phyloP scores from a whole-genome alignment of 2,329 filamentous ascomycete genomes.

The Microsporum audouinii region DNA sequence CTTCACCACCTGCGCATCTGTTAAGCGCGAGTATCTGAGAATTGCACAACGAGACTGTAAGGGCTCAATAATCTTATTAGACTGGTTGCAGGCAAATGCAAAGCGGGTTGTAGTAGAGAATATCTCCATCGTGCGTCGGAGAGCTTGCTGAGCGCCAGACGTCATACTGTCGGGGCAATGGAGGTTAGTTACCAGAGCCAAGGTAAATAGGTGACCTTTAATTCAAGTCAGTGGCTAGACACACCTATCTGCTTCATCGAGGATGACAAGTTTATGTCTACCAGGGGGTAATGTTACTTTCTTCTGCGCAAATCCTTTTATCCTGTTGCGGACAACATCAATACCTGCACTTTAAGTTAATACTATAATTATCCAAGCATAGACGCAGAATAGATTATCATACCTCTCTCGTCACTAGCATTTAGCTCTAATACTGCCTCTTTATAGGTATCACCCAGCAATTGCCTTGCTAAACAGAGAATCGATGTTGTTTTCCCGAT shows the following conservation, averaged over 20 bases:
- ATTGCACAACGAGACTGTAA: conserved; percentile 94
- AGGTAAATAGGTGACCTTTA: not conserved
- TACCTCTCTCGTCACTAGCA: conserved; percentile 84
- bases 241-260: conserved; percentile 86
- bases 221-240: not conserved
- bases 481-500: conserved; percentile 98
- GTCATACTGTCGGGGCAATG: conserved; percentile 57
- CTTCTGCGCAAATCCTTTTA: conserved; percentile 98
- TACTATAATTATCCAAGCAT: not conserved
- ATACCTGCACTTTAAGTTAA: conserved; percentile 49
- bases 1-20: conserved; percentile 85
- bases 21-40: conserved; percentile 81
- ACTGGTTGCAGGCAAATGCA: conserved; percentile 96
- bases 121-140: conserved; percentile 96
- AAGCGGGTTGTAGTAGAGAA: conserved; percentile 94
- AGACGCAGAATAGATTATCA: not conserved
- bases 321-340: conserved; percentile 90
- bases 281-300: conserved; percentile 90
- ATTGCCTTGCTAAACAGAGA: conserved; percentile 78
- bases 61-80: conserved; percentile 99
- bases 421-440: conserved; percentile 95
- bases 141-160: conserved; percentile 84
- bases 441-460: conserved; percentile 89
- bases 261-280: conserved; percentile 89
- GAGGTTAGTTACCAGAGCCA: conserved; percentile 1